Conservation (phyloP, 2,329 filamentous ascomycete species). For the Penicillium sp. region DNA sequence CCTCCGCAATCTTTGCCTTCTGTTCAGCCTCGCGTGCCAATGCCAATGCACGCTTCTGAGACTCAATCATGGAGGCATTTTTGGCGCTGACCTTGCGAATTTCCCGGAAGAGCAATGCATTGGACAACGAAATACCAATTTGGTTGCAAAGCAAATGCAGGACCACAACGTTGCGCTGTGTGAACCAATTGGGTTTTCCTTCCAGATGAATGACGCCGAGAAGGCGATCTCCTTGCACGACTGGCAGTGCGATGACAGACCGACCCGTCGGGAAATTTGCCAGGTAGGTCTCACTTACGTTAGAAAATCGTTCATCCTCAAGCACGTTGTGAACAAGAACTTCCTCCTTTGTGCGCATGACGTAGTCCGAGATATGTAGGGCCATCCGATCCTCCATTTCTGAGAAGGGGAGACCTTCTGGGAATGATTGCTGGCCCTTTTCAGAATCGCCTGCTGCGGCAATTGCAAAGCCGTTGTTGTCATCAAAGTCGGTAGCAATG, state of each 20-base stretch:
- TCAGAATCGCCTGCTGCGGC: slow-evolving; percentile 60
- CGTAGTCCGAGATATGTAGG: slow-evolving; percentile 60
- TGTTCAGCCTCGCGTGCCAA: slow-evolving; percentile 61
- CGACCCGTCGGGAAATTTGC: slow-evolving; percentile 55
- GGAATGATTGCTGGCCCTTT: slow-evolving; percentile 51
- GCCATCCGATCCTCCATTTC: slow-evolving; percentile 58
- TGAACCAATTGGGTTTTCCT: slow-evolving; percentile 62
- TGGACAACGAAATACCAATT: slow-evolving; percentile 62
- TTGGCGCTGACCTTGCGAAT: slow-evolving; percentile 61
- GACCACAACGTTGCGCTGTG: slow-evolving; percentile 54
- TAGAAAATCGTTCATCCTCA: slow-evolving; percentile 64
- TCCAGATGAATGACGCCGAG: slow-evolving; percentile 62
- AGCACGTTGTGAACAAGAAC: slow-evolving; percentile 62
- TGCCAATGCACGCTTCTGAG: slow-evolving; percentile 60
- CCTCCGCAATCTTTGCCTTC: slow-evolving; percentile 64
- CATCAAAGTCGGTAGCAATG: slow-evolving; percentile 59
- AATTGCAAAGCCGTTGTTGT: slow-evolving; percentile 57
- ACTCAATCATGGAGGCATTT: slow-evolving; percentile 64
- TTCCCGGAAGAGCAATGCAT: slow-evolving; percentile 60
- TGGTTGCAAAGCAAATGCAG: slow-evolving; percentile 61
- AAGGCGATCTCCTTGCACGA: slow-evolving; percentile 58
- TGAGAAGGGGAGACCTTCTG: slow-evolving; percentile 55
- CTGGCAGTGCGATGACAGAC: slow-evolving; percentile 61
- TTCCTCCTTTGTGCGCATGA: slow-evolving; percentile 60
- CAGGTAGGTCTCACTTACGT: slow-evolving; percentile 56